These are phyloP conservation scores for Amanita rubescens DNA, from an alignment of 768 basidiomycete species.

Conservation along the genomic window DNA sequence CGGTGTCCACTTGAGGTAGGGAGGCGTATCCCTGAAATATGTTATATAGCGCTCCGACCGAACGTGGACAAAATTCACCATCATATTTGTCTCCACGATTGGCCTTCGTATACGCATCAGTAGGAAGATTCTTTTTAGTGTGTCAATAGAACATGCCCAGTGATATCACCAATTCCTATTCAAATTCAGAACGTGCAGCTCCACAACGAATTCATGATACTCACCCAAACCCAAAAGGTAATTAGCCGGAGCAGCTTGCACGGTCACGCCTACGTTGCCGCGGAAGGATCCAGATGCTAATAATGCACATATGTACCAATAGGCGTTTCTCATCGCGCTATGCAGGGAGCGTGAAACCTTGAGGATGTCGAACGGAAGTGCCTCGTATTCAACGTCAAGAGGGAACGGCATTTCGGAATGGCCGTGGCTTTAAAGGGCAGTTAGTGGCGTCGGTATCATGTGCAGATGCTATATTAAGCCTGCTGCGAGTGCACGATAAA, in stretches of 20 bases:
- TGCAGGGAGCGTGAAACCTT: conserved; percentile 27
- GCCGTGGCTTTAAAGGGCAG: too few relatives aligned
- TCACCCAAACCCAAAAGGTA: conserved; percentile 57
- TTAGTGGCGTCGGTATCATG: too few relatives aligned
- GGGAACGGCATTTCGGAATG: conserved; percentile 25
- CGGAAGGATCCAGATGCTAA: conserved; percentile 26
- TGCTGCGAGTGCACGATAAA: too few relatives aligned
- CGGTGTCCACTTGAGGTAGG: conserved; percentile 58
- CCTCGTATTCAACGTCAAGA: conserved; percentile 21
- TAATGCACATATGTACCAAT: conserved; percentile 40
- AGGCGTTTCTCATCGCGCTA: conserved; percentile 29
- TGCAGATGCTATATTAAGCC: too few relatives aligned
- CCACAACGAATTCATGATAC: conserved; percentile 13
- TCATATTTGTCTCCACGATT: conserved; percentile 79
- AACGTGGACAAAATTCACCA: conserved; percentile 34
- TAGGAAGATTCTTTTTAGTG: conserved; percentile 4
- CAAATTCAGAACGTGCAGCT: neutral
- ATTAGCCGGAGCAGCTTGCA: conserved; percentile 30
- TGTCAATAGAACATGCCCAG: conserved; percentile 40
- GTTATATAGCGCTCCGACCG: neutral
- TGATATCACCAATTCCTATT: conserved; percentile 65
- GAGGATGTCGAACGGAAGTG: conserved; percentile 30
- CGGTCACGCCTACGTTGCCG: conserved; percentile 15
- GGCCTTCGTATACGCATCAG: conserved; percentile 34
- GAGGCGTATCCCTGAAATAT: conserved; percentile 58